Base-by-base conservation (phyloP, 768 basidiomycete species). In the Neoboletus magnificus region DNA sequence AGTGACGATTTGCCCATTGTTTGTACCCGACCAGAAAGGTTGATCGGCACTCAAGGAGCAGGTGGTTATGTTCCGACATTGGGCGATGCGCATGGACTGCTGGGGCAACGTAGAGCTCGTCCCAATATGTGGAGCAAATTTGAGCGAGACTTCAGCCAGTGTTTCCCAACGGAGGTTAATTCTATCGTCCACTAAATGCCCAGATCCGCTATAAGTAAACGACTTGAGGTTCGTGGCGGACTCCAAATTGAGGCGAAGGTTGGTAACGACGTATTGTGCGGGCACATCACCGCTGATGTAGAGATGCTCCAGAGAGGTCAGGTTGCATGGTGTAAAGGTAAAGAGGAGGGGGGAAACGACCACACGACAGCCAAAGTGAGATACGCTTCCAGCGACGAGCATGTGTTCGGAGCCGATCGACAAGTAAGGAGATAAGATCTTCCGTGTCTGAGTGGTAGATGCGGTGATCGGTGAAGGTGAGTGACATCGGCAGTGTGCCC, bases 401-500 rank as follows among this genome's bases (percentile, higher is more conserved):
- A 16, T 67, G 57, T 16, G 4, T 40, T 22, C 48, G 52, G 22
- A 66, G 52, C 16, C 43, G 52, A 42, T 61, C 56, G 7, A 48
- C 59, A 11, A 66, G 58, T 27, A 60, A 32, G 22, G 40, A 9
- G 18, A 62, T 13, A 13, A 62, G 56, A n/a, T 33, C 27, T 3
- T 54, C 20, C 11, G 63, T 64, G 23, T 9, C 13, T 5, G 20
- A 1, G 10, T 57, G n/a, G 49, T 55, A 42, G 15, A 11, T 18
- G 30, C 66, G 66, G 47, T 55, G 45, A 37, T 67, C 67, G 56
- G 53, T 45, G 39, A 60, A 69, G 22, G 56, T 51, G 22, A 64
- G 52, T 23, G 58, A 58, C 37, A 69, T 48, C 22, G 65, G 61
- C 2, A 62, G 40, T 12, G 47, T 1, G 0, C 52, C 41, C 0